Evolutionary conservation across 2,329 filamentous ascomycete genomes (phyloP).

Genomic region (Coleophoma cylindrospora): DNA sequence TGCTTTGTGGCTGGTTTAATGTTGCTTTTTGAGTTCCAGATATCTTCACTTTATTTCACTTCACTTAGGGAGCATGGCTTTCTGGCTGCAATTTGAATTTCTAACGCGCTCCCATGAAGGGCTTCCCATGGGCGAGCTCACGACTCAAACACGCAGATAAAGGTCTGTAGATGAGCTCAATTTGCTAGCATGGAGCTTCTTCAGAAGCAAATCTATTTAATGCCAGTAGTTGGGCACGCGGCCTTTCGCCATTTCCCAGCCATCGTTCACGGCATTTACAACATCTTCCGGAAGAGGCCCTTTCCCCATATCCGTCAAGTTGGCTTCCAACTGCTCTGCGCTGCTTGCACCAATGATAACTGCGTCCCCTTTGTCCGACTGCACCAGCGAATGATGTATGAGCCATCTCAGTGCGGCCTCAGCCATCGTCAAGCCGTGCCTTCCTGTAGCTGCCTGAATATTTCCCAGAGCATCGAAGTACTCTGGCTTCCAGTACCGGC

Average conservation of each 20-base stretch:
- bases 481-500: neutral
- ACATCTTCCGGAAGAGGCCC: neutral
- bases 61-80: too few relatives aligned
- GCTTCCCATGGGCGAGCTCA: too few relatives aligned
- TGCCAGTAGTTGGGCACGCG: neutral
- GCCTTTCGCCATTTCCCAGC: neutral
- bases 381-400: neutral
- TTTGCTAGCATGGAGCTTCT: too few relatives aligned
- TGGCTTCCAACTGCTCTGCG: neutral
- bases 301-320: neutral
- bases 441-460: neutral
- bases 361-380: neutral
- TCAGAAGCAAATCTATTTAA: neutral
- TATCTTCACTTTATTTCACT: too few relatives aligned
- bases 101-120: too few relatives aligned
- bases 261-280: neutral
- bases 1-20: too few relatives aligned
- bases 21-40: too few relatives aligned
- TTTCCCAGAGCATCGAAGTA: neutral
- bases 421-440: neutral
- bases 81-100: too few relatives aligned
- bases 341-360: neutral
- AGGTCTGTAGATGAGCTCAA: too few relatives aligned
- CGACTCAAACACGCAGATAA: too few relatives aligned
- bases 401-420: neutral